Evolutionary conservation across 345 rosid species (phyloP), one percentile per base, ranked within the genome.

Genomic region (Euphorbia peplus): DNA sequence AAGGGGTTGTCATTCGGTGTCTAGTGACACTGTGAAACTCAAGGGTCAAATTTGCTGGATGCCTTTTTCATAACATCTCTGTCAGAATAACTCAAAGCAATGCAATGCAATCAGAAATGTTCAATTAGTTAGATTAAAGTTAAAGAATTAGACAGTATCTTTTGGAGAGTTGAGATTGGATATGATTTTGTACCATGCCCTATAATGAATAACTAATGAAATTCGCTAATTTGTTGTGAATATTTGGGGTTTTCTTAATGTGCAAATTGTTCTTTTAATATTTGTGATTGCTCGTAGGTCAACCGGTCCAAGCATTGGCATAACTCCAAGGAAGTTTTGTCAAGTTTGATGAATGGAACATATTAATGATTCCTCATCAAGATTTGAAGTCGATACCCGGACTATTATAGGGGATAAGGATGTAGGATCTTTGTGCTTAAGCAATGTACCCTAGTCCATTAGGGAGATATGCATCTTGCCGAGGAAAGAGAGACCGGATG

Each of bases 41-140:
- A 14, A 58, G 37, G 41, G 19, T 19, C 47, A 26, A n/a, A 64
- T 30, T 58, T 24, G 3, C 22, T 30, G 46, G 58, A 52, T 69
- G 29, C 51, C 32, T 48, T 6, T 37, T 10, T 26, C 29, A 42
- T 60, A 55, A 48, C 70, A 54, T 68, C 12, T 16, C 16, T 50
- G 56, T 63, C 67, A 62, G 60, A 56, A 54, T 30, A 30, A 29
- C 14, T 53, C 24, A 11, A 46, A 32, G 57, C 59, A 60, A 46
- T 14, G 37, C 37, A 32, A 32, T 32, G 18, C 32, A 46, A 47
- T 32, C 32, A 16, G 50, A 22, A 70, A 28, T n/a, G 26, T 42
- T 35, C 39, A 39, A 58, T 62, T 53, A 56, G 22, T 19, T 30
- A 35, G 46, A 28, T 15, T 44, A 52, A 66, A 7, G 28, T 28